Evolutionary conservation across 257 asterid species (phyloP).

Genomic region (Solanum peruvianum): DNA sequence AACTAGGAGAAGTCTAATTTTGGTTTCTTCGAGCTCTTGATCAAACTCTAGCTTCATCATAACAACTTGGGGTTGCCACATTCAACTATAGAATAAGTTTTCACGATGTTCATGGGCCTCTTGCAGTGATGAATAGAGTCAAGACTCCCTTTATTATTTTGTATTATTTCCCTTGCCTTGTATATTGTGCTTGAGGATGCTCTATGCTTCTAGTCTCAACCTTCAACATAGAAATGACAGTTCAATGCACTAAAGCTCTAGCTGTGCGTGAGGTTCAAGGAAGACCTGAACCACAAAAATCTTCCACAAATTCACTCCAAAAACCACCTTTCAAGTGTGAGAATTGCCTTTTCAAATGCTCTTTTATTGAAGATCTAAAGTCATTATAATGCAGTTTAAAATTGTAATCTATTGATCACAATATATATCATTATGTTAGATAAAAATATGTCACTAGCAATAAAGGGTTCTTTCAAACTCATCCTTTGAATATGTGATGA

Average conservation of each 20-base stretch:
- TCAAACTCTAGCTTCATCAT: neutral
- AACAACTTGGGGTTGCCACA: neutral
- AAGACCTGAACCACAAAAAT: neutral
- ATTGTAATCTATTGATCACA: neutral
- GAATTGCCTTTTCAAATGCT: neutral
- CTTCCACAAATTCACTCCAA: neutral
- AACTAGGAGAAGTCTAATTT: neutral
- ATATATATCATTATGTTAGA: neutral
- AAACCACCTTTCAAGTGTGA: neutral
- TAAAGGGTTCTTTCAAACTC: neutral
- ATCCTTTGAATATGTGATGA: neutral
- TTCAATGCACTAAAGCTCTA: neutral
- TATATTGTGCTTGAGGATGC: neutral
- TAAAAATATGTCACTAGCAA: neutral
- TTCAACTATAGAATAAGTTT: neutral
- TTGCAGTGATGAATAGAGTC: neutral
- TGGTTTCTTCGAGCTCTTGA: neutral
- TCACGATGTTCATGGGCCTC: neutral
- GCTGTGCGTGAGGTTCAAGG: neutral
- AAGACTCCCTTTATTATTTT: neutral
- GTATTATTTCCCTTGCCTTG: neutral
- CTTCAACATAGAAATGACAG: neutral
- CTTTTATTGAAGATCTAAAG: neutral
- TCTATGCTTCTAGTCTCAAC: neutral
- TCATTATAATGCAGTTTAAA: neutral